These are phyloP conservation scores for Paramyrothecium sp. DNA, from an alignment of 2,329 filamentous ascomycete genomes.

Conservation along the genomic window DNA sequence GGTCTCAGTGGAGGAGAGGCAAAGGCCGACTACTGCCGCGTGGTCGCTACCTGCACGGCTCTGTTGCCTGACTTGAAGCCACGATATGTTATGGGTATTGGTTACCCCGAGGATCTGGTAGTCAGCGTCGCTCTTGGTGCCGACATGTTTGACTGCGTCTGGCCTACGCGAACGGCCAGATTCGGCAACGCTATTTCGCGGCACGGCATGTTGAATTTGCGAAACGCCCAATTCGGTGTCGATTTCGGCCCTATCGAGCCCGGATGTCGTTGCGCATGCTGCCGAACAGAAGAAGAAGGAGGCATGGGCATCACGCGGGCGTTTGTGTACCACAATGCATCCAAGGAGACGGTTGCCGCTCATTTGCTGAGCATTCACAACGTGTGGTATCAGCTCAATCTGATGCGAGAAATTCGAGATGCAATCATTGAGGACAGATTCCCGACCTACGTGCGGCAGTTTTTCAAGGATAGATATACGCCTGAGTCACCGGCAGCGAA, in stretches of 20 bases:
- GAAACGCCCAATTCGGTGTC: conserved; percentile 69
- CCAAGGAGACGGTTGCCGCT: conserved; percentile 93
- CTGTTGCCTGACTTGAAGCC: conserved; percentile 88
- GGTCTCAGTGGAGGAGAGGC: conserved; percentile 93
- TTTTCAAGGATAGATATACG: conserved; percentile 67
- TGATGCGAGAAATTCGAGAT: conserved; percentile 75
- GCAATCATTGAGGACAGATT: conserved; percentile 81
- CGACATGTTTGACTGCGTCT: conserved; percentile 99
- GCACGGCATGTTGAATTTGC: conserved; percentile 78
- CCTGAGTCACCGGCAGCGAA: conserved; percentile 36
- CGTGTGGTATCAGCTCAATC: conserved; percentile 82
- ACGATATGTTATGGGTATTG: conserved; percentile 99
- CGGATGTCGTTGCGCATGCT: conserved; percentile 79
- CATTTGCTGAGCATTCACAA: conserved; percentile 88
- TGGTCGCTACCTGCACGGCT: conserved; percentile 82
- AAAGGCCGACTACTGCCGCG: conserved; percentile 87
- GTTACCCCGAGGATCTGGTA: conserved; percentile 93
- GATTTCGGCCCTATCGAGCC: conserved; percentile 85
- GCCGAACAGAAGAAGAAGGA: conserved; percentile 62
- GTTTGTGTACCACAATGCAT: conserved; percentile 86
- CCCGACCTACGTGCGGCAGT: conserved; percentile 72
- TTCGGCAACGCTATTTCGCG: conserved; percentile 93
- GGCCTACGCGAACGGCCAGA: conserved; percentile 92
- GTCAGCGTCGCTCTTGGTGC: conserved; percentile 92
- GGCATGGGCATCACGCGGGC: conserved; percentile 82